Evolutionary conservation across 768 basidiomycete genomes (phyloP).

Genomic region (Jaapia argillacea): DNA sequence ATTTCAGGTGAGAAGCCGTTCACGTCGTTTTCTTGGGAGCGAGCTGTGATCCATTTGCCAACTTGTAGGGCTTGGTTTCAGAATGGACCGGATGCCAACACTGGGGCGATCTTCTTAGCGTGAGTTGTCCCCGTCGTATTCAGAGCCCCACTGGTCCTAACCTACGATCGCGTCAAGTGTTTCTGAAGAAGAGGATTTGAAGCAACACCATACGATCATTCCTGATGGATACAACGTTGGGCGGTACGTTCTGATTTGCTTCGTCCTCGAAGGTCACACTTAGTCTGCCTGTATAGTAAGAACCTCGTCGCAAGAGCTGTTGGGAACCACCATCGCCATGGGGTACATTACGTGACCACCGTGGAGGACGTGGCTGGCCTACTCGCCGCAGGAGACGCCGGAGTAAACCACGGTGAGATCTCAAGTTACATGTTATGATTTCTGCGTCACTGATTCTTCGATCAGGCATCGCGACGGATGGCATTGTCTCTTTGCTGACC

Average conservation of each 20-base stretch:
- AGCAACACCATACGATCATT: slow-evolving; percentile 30
- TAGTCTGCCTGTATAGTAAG: neutral
- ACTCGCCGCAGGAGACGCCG: neutral
- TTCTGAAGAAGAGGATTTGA: slow-evolving; percentile 33
- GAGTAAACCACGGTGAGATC: neutral
- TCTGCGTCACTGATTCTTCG: slow-evolving; percentile 12
- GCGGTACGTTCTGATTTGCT: neutral
- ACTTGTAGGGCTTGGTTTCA: slow-evolving; percentile 42
- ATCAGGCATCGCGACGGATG: neutral
- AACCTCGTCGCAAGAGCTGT: neutral
- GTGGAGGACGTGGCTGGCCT: neutral
- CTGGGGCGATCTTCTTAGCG: slow-evolving; percentile 50
- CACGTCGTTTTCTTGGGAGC: neutral
- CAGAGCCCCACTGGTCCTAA: neutral
- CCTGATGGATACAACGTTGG: slow-evolving; percentile 16
- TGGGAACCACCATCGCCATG: neutral
- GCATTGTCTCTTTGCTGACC: neutral
- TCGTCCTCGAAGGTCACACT: neutral
- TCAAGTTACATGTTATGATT: neutral
- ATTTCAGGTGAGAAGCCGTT: slow-evolving; percentile 26
- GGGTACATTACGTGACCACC: neutral
- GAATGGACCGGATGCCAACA: slow-evolving; percentile 42
- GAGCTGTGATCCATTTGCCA: neutral
- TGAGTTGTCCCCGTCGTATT: slow-evolving; percentile 18
- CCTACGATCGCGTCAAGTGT: slow-evolving; percentile 20